Evolutionary conservation across 2,329 filamentous ascomycete genomes (phyloP).

Genomic region (Ascomycota sp.): DNA sequence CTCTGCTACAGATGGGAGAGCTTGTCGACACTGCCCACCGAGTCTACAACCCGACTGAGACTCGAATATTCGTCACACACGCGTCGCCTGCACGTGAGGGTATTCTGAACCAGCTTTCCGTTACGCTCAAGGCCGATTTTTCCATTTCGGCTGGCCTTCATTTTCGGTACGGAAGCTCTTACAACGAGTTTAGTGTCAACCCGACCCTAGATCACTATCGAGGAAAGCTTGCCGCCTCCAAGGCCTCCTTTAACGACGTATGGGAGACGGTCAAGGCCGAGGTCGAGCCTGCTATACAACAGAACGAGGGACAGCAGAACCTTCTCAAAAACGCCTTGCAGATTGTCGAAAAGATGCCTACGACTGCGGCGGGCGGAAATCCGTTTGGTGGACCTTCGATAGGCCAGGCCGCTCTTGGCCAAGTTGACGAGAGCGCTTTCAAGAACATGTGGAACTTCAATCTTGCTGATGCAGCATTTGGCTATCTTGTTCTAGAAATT

Average conservation of each 20-base stretch:
- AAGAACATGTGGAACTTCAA: slow-evolving; percentile 99
- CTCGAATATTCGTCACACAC: slow-evolving; percentile 88
- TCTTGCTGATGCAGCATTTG: slow-evolving; percentile 88
- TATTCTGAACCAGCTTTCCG: slow-evolving; percentile 90
- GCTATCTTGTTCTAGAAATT: slow-evolving; percentile 84
- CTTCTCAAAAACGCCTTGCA: slow-evolving; percentile 78
- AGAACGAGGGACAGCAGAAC: slow-evolving; percentile 86
- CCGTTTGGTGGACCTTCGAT: slow-evolving; percentile 78
- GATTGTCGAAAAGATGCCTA: slow-evolving; percentile 96
- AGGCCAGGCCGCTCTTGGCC: slow-evolving; percentile 52
- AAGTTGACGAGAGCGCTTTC: slow-evolving; percentile 96
- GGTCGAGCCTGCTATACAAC: slow-evolving; percentile 80
- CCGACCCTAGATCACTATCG: slow-evolving; percentile 95
- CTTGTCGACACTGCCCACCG: slow-evolving; percentile 93
- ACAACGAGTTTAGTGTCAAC: slow-evolving; percentile 99
- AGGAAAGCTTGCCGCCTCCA: slow-evolving; percentile 91
- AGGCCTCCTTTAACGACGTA: slow-evolving; percentile 96
- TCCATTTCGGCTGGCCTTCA: slow-evolving; percentile 93
- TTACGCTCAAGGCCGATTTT: slow-evolving; percentile 94
- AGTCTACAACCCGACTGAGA: slow-evolving; percentile 96
- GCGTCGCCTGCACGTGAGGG: slow-evolving; percentile 92
- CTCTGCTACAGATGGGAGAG: slow-evolving; percentile 92
- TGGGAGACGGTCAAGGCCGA: slow-evolving; percentile 97
- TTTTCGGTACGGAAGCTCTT: slow-evolving; percentile 96
- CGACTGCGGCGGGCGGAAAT: slow-evolving; percentile 83